Evolutionary conservation across 1,139 yeast genomes (phyloP), one percentile per base, ranked within the genome.

Genomic region (Sugiyamaella castrensis): DNA sequence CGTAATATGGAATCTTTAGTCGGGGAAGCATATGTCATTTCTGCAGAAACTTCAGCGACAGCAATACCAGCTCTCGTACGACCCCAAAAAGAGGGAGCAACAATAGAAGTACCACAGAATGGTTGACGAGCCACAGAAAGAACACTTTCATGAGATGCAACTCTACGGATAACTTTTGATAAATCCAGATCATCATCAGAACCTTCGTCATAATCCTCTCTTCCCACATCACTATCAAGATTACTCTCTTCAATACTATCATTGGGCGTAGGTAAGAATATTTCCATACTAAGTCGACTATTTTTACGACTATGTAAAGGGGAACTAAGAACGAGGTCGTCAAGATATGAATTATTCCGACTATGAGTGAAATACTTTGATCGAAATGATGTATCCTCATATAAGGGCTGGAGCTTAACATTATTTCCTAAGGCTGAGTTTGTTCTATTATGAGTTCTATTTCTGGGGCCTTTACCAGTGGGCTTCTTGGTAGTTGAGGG

Each of bases 101-200:
- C 31, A n/a, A 34, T 29, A 13, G 42, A n/a, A 13, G 37, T 11
- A 8, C 13, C 8, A 29, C 28, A 24, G 34, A 16, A 31, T 30
- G n/a, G 37, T 11, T 30, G 33, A 15, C 36, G 16, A 11, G 37
- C 9, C 12, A 42, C 46, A 4, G 58, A 54, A 19, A 56, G 39
- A 8, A 55, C 43, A 29, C 56, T 53, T 26, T 54, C 57, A 40
- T 54, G 57, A 13, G 59, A 56, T 4, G 57, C 43, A 5, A 54
- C 46, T 15, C 54, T 46, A 9, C 51, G 44, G 4, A 28, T 43
- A 15, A 30, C 40, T 11, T 11, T n/a, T 9, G 41, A 36, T 35
- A 27, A 45, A 35, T 35, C 27, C 37, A 4, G 37, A 6, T 33
- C 16, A 12, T n/a, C 16, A 15, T 4, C n/a, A n/a, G n/a, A n/a